Percentiles rank a stretch among this genome's conserved stretches.
Conservation (phyloP, 768 basidiomycete genomes). For the Amanita rubescens region DNA sequence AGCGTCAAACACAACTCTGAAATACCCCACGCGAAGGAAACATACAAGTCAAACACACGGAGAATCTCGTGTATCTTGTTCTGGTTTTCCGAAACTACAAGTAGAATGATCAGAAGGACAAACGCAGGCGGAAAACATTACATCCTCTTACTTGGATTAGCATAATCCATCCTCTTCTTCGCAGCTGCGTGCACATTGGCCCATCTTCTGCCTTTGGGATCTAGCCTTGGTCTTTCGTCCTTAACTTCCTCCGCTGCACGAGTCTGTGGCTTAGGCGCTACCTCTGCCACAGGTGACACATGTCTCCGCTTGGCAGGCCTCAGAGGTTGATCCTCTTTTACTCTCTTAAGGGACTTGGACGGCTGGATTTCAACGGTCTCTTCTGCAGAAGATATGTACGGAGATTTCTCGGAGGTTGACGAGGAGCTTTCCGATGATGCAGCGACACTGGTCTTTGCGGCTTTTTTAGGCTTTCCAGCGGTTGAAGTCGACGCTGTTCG, state of each 20-base stretch:
- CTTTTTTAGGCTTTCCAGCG: slow-evolving; percentile 17
- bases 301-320: slow-evolving; percentile 1
- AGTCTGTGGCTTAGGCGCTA: neutral
- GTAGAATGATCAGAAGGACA: neutral
- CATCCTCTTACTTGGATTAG: slow-evolving; percentile 43
- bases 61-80: slow-evolving; percentile 65
- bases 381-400: neutral
- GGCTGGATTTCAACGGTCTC: neutral
- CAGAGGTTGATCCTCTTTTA: neutral
- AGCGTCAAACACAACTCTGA: slow-evolving; percentile 7
- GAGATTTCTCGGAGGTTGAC: slow-evolving; percentile 5
- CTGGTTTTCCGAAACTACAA: slow-evolving; percentile 51
- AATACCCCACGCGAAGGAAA: neutral
- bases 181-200: slow-evolving; percentile 40
- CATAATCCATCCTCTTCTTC: slow-evolving; percentile 44
- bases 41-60: slow-evolving; percentile 69
- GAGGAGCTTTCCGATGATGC: slow-evolving; percentile 6
- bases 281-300: slow-evolving; percentile 4
- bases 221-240: slow-evolving; percentile 28
- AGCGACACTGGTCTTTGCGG: slow-evolving; percentile 9
- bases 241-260: slow-evolving; percentile 12
- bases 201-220: slow-evolving; percentile 47
- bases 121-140: slow-evolving; percentile 19
- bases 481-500: slow-evolving; percentile 28
- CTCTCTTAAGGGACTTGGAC: neutral